phyloP scores from a whole-genome alignment of 176 grass and related monocot genomes.

The Lolium perenne region DNA sequence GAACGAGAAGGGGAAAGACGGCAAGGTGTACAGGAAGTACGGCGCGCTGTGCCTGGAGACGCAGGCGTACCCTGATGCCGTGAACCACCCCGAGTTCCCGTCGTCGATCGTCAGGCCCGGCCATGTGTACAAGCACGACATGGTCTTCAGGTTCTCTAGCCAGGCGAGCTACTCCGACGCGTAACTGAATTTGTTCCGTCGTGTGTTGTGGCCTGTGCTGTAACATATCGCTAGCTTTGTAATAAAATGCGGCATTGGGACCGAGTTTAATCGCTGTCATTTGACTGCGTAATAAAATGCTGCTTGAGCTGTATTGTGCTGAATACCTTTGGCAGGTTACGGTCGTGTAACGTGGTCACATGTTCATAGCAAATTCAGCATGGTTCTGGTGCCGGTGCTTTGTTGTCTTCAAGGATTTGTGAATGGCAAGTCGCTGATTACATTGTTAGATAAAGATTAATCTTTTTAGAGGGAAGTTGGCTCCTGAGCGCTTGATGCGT shows the following conservation, averaged over 20 bases:
- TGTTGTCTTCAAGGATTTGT: too few relatives aligned
- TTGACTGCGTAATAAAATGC: slow-evolving; percentile 8
- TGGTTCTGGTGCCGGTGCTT: background rate
- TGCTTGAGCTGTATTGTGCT: slow-evolving; percentile 4
- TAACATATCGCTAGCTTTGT: slow-evolving; percentile 6
- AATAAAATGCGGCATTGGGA: slow-evolving; percentile 3
- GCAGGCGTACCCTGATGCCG: slow-evolving; percentile 82
- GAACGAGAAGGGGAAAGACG: slow-evolving; percentile 58
- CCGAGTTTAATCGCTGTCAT: background rate
- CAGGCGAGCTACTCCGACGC: background rate
- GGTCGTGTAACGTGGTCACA: background rate
- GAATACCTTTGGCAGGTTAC: background rate
- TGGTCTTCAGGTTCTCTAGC: slow-evolving; percentile 70
- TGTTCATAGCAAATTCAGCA: background rate
- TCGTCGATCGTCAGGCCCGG: slow-evolving; percentile 66
- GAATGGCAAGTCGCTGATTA: too few relatives aligned
- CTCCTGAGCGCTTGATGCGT: too few relatives aligned
- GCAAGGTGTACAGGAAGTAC: slow-evolving; percentile 52
- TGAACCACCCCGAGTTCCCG: slow-evolving; percentile 80
- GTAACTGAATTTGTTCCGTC: background rate
- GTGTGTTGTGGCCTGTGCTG: background rate
- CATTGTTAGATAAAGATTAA: too few relatives aligned
- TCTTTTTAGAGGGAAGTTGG: too few relatives aligned
- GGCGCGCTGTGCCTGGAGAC: slow-evolving; percentile 81
- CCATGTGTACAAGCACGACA: slow-evolving; percentile 49